Base-by-base conservation (phyloP, 192 early-diverging fungal genomes). In the Lobosporangium transversale region DNA sequence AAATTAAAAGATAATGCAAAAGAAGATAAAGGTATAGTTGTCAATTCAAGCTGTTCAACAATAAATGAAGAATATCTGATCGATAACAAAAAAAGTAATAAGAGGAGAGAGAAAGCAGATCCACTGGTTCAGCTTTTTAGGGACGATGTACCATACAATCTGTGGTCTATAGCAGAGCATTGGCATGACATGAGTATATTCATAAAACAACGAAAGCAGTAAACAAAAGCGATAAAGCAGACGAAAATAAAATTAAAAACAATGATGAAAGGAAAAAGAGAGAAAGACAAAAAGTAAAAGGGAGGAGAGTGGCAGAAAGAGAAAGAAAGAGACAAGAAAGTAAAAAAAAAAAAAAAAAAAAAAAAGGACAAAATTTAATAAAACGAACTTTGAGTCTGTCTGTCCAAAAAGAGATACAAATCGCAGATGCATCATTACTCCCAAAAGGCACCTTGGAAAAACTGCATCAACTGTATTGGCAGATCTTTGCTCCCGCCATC, bases 241-340 rank as follows among this genome's bases (percentile, higher is more conserved):
- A 9, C 44, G 17, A 24, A 11, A n/a, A 60, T 35, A 20, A 40
- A 42, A n/a, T n/a, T n/a, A n/a, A 21, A 43, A 30, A 30, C 24
- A 44, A 48, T 17, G 43, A 49, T 23, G 47, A 31, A 35, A 23
- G 24, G 33, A 50, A 20, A 47, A 20, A 55, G 40, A 58, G 35
- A 57, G 42, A 49, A 10, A 58, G 20, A 42, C 9, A 30, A 51
- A 37, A 20, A 18, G 21, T 3, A 30, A 29, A 35, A 45, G 49
- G 18, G 47, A 35, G 36, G 23, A 24, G 35, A 50, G 29, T 24
- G 30, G 47, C 40, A 58, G 35, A 67, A 57, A 49, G 21, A 58
- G 20, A 51, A 17, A 30, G 32, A 45, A 12, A 18, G 27, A 3
- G 40, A 35, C 4, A 24, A 58, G 26, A 31, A 8, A 33, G 6